Conservation (phyloP, 164 flowering plant genomes). For the Berberis thunbergii region DNA sequence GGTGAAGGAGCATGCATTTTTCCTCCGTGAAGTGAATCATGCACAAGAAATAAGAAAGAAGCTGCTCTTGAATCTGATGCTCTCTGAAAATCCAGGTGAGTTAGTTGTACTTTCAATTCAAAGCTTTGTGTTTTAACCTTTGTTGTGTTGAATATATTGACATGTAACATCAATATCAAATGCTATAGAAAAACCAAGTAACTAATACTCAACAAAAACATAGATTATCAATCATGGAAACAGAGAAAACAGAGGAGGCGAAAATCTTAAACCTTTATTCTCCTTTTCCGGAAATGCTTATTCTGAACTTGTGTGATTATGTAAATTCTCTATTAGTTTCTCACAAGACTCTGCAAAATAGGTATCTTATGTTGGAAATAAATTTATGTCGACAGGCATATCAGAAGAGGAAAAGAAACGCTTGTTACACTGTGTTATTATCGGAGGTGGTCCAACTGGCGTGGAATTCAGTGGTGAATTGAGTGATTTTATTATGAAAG, state of each 20-base stretch:
- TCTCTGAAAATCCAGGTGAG: constrained; percentile 69
- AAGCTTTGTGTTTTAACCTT: background rate
- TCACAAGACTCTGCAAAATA: too few relatives aligned
- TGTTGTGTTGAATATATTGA: background rate
- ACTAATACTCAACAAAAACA: too few relatives aligned
- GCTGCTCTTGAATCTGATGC: constrained; percentile 82
- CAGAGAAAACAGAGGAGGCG: too few relatives aligned
- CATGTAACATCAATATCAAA: too few relatives aligned
- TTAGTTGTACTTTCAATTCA: background rate
- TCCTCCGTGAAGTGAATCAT: constrained; percentile 78
- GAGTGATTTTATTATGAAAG: constrained; percentile 79
- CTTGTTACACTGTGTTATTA: constrained; percentile 71
- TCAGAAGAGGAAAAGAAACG: constrained; percentile 68
- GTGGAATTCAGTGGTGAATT: constrained; percentile 89
- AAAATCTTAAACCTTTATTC: too few relatives aligned
- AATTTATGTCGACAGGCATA: constrained; percentile 38
- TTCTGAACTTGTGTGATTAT: too few relatives aligned
- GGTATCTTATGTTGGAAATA: background rate
- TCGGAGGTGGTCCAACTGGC: constrained; percentile 93
- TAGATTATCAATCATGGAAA: too few relatives aligned
- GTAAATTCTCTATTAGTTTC: too few relatives aligned
- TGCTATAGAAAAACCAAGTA: too few relatives aligned
- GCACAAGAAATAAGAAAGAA: constrained; percentile 89
- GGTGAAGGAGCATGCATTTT: constrained; percentile 68
- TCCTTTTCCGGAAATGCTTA: too few relatives aligned